Evolutionary conservation across 2,329 filamentous ascomycete genomes (phyloP), one percentile per base, ranked within the genome.

Genomic region (Aspergillus sp.): DNA sequence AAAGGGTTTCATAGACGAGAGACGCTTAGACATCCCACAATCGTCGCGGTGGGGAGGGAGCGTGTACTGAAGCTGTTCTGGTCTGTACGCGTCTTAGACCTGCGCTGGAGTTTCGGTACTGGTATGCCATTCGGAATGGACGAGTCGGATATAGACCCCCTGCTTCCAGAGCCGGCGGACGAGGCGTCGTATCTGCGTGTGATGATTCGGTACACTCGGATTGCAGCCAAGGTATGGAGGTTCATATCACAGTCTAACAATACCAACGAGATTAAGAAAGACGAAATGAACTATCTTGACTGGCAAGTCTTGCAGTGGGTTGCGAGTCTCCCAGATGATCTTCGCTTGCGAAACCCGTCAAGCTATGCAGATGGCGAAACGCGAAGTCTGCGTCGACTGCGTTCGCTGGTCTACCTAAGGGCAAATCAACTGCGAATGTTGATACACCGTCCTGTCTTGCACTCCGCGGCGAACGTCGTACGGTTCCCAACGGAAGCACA

Each of bases 381-480:
- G 0, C 90, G 91, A 66, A 88, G 87, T 62, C 78, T 89, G 4
- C 88, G 89, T 65, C 88, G 93, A 1, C 82, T 96, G 9, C 90
- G 91, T 61, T 89, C 96, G 28, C 87, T 95, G 75, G 91, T 95
- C 11, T 94, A 95, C 72, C 82, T 97, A 5, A 87, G 93, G n/a
- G 85, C 91, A 1, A 97, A 97, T 70, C 92, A 96, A 79, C 91
- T 96, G 78, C 89, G 93, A 6, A 94, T 93, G 67, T 88, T 92
- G 74, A 90, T 97, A 49, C 92, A 96, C 76, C 91, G 92, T 0
- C 93, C 93, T 0, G 88, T 96, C 2, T 79, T 97, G 8, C 91
- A 96, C 74, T 93, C 73, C 0, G 70, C 72, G 0, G 90, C 87
- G 8, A 92, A 89, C 70, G 96, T 97, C 69, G 86, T 90, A 79